Evolutionary conservation across 225 moss, liverwort and hornwort genomes (phyloP), one percentile per base, ranked within the genome.

Genomic region (Pseudisothecium myosuroides): DNA sequence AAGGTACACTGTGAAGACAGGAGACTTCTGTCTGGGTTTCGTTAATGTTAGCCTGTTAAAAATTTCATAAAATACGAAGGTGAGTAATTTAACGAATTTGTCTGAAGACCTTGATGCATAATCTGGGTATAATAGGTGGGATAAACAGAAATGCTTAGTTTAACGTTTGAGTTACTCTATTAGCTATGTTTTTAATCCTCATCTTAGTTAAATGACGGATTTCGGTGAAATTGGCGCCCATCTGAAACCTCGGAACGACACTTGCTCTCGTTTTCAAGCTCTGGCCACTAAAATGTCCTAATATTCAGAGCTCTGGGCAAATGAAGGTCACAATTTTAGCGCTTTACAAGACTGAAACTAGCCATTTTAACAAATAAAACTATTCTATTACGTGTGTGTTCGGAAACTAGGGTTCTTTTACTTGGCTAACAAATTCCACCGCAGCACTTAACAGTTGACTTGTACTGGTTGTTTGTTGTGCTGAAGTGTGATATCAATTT

Each of bases 1-100:
- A 85, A 95, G 98, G 98, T 98, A 61, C 36, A 41, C 27, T 55
- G 32, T 50, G 41, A 61, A 55, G 60, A 47, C 39, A 15, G 54
- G 54, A 60, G 32, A 78, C 36, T 56, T 78, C 77, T 56, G 52
- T 81, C 12, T 34, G 18, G 41, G 32, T 59, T 68, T 85, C 28
- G 24, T 55, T 63, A 89, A 85, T 58, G 20, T 87, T 84, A 28
- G 69, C 61, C 60, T 90, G 17, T 81, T 43, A 62, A 75, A 26
- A 12, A 28, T 69, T 69, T 78, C 45, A 39, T 76, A 79, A 7
- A 37, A 79, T 85, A 27, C 60, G 37, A 59, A 69, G 83, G 37
- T 86, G 65, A 59, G 28, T 72, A 52, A 47, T 71, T 27, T 34
- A 68, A 68, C 17, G 18, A 80, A 29, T 34, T 64, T 34, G 9